A percentile compares a stretch with the other conserved stretches of the same genome.
These are phyloP conservation scores for Daldinia concentrica DNA, from an alignment of 495 filamentous ascomycete species.

Conservation along the genomic window DNA sequence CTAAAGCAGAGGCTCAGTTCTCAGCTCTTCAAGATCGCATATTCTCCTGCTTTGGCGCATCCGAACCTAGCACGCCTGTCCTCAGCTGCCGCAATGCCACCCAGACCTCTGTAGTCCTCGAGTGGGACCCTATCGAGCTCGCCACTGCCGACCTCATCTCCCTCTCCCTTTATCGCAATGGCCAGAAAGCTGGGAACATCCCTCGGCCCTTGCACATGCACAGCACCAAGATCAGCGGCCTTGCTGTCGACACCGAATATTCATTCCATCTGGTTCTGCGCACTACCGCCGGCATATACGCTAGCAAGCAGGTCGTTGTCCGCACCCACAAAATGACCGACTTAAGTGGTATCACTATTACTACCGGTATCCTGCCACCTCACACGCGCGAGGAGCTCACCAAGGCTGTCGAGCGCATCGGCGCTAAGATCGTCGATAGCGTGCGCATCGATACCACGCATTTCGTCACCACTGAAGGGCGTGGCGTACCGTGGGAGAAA, in stretches of 20 bases:
- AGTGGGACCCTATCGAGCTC: slow-evolving; percentile 95
- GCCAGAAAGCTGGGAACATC: slow-evolving; percentile 93
- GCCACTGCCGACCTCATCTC: slow-evolving; percentile 90
- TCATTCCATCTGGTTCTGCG: slow-evolving; percentile 91
- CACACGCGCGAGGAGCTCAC: slow-evolving; percentile 76
- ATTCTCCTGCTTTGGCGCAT: slow-evolving; percentile 81
- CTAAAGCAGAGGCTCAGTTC: slow-evolving; percentile 76
- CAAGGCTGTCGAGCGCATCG: slow-evolving; percentile 83
- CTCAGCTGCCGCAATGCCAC: slow-evolving; percentile 95
- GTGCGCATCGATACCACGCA: slow-evolving; percentile 98
- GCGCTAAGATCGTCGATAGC: slow-evolving; percentile 87
- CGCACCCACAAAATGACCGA: slow-evolving; percentile 99
- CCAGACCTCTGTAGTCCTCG: slow-evolving; percentile 94
- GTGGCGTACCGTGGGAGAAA: slow-evolving; percentile 91
- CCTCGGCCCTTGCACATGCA: slow-evolving; percentile 84
- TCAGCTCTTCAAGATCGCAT: slow-evolving; percentile 85
- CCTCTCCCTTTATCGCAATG: slow-evolving; percentile 92
- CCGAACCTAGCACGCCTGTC: slow-evolving; percentile 78
- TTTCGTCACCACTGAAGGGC: slow-evolving; percentile 96
- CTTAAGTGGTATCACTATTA: slow-evolving; percentile 93
- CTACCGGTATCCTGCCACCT: slow-evolving; percentile 83
- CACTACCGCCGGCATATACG: slow-evolving; percentile 87
- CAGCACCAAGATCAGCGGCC: slow-evolving; percentile 95
- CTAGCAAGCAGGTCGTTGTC: slow-evolving; percentile 83
- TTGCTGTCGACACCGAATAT: slow-evolving; percentile 95